Percentiles rank a stretch among this genome's conserved stretches.
Conservation (phyloP, 352 stramenopile species). For the Aphanomyces invadans region DNA sequence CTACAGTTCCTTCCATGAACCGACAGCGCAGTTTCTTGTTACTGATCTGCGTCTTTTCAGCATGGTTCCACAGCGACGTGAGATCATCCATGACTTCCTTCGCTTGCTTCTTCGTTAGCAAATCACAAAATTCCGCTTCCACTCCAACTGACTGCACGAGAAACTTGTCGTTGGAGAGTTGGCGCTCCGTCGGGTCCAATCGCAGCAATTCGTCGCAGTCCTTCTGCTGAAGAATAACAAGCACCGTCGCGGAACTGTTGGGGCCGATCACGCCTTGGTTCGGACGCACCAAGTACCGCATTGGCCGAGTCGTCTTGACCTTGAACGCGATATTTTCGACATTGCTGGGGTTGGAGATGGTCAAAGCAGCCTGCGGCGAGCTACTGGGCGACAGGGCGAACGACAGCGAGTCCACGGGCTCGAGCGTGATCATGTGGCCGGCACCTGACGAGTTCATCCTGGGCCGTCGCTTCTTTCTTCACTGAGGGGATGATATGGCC, state of each 20-base stretch:
- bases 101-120: conserved; percentile 76
- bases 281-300: conserved; percentile 84
- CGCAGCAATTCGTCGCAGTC: conserved; percentile 81
- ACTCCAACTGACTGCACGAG: conserved; percentile 81
- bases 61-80: conserved; percentile 76
- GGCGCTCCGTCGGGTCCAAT: conserved; percentile 61
- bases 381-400: conserved; percentile 57
- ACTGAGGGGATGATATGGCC: neutral
- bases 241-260: conserved; percentile 67
- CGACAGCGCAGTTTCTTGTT: conserved; percentile 87
- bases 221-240: conserved; percentile 85
- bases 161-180: conserved; percentile 86
- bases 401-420: conserved; percentile 70
- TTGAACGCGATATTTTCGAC: conserved; percentile 83
- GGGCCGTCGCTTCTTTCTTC: neutral
- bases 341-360: conserved; percentile 76
- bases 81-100: conserved; percentile 86
- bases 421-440: conserved; percentile 30
- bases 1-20: conserved; percentile 50
- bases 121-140: conserved; percentile 77
- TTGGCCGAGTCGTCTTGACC: conserved; percentile 80
- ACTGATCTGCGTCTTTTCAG: conserved; percentile 65
- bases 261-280: conserved; percentile 79
- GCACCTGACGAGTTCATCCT: conserved; percentile 10
- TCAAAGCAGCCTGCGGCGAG: conserved; percentile 70